phyloP scores from a whole-genome alignment of 2,329 filamentous ascomycete species.

The Polytolypa hystricis region DNA sequence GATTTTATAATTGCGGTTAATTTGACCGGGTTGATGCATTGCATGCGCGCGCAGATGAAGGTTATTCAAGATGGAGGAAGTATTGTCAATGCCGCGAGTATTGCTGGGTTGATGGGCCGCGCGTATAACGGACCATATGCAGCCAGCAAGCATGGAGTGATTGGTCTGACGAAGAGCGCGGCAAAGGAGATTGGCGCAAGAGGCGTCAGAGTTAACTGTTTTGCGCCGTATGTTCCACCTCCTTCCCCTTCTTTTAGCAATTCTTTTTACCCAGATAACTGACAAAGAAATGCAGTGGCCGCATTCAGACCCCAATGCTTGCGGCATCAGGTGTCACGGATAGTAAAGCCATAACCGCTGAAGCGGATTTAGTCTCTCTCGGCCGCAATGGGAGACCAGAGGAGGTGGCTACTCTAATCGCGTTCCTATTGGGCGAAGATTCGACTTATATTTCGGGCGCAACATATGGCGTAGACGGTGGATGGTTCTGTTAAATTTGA shows the following conservation, averaged over 20 bases:
- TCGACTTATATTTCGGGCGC: background rate
- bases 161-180: slow-evolving; percentile 33
- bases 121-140: slow-evolving; percentile 31
- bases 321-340: background rate
- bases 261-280: too few species aligned
- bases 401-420: background rate
- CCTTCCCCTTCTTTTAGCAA: too few species aligned
- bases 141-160: slow-evolving; percentile 34
- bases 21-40: slow-evolving; percentile 12
- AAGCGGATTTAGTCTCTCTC: background rate
- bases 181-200: slow-evolving; percentile 19
- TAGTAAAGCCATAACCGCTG: background rate
- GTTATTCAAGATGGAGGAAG: slow-evolving; percentile 14
- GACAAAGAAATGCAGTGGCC: background rate
- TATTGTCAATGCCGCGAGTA: slow-evolving; percentile 31
- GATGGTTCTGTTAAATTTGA: background rate
- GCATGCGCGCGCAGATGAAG: slow-evolving; percentile 12
- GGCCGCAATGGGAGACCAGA: background rate
- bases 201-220: background rate
- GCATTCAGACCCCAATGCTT: background rate
- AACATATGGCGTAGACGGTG: background rate
- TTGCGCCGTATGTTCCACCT: background rate
- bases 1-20: slow-evolving; percentile 15
- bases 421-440: background rate
- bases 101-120: slow-evolving; percentile 25